Evolutionary conservation across 768 basidiomycete genomes (phyloP), one percentile per base, ranked within the genome.

Genomic region (Suillus luteus): DNA sequence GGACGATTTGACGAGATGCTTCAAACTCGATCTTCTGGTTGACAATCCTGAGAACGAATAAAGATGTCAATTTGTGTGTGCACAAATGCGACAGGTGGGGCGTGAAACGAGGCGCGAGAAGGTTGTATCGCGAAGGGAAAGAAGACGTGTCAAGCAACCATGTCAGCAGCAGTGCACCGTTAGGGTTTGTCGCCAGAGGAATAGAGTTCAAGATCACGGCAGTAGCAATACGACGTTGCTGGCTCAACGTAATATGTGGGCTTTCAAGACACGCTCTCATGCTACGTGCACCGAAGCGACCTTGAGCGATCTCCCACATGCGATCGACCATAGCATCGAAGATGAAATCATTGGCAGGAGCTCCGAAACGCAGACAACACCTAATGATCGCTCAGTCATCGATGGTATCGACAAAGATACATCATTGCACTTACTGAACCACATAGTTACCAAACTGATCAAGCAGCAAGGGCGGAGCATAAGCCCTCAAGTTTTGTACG

Each of bases 241-340:
- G 96, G 73, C 89, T 93, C 63, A 91, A 67, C 27, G 85, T 93
- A 51, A 96, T 91, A 71, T 91, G 87, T 40, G 91, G 87, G 74
- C 89, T 95, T 76, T 99, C 97, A 22, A 99, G 83, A 74, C 96
- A 97, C 12, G 97, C 96, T 67, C 96, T 86, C 91, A 99, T 96
- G 73, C 95, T 96, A 57, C 97, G 90, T 54, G 97, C 97, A 61
- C 97, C 97, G 71, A 97, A 99, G 40, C 97, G 89, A 27, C 96
- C 96, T 79, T 98, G 96, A 0, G 95, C 96, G 60, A 99, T 84
- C 79, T 99, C 97, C 95, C 97, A 99, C 80, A 97, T 91, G 46
- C 97, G 92, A 76, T 99, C 96, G 54, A 93, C 90, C 82, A 99
- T 98, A 35, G 94, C 95, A 73, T 99, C 96, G 75, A 98, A 99